A percentile compares a stretch with the other conserved stretches of the same genome.
phyloP scores from a whole-genome alignment of 371 early-diverging fungal genomes.

The Rhizopus microsporus region DNA sequence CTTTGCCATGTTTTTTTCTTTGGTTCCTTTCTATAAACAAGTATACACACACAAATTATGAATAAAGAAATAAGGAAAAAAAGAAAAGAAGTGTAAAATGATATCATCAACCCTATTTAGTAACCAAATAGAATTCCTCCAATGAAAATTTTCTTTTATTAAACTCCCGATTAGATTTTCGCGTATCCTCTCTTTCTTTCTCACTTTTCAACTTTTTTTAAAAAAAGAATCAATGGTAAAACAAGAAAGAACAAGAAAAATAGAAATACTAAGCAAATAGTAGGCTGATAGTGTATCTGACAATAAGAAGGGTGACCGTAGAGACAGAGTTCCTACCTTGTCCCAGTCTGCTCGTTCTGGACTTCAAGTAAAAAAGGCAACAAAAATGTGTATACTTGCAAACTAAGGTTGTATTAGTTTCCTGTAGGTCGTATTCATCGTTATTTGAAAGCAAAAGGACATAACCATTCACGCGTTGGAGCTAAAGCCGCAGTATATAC shows the following conservation, averaged over 20 bases:
- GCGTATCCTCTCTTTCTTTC: conserved; percentile 4
- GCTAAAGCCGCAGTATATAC: conserved; percentile 91
- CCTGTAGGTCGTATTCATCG: conserved; percentile 92
- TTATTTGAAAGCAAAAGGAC: conserved; percentile 78
- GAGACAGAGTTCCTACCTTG: conserved; percentile 56
- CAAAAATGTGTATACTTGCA: not conserved
- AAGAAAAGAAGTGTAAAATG: conserved; percentile 7
- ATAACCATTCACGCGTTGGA: conserved; percentile 82
- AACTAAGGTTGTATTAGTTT: conserved; percentile 48
- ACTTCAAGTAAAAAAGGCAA: conserved; percentile 52
- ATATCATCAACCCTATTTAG: not conserved
- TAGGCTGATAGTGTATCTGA: conserved; percentile 50
- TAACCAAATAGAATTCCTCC: conserved; percentile 9
- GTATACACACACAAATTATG: not conserved
- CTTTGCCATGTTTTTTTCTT: conserved; percentile 13
- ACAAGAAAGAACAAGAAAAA: not conserved
- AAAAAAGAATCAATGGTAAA: not conserved
- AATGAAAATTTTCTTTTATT: conserved; percentile 3
- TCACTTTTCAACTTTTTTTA: not conserved
- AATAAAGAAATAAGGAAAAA: conserved; percentile 4
- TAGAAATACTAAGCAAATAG: not conserved
- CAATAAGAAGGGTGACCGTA: conserved; percentile 33
- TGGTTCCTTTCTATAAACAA: not conserved
- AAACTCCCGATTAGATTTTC: conserved; percentile 3
- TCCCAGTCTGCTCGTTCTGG: conserved; percentile 70